Percentiles rank a stretch among this genome's conserved stretches.
Evolutionary conservation across 805 yeast species (phyloP).

Genomic region (Candida takata): DNA sequence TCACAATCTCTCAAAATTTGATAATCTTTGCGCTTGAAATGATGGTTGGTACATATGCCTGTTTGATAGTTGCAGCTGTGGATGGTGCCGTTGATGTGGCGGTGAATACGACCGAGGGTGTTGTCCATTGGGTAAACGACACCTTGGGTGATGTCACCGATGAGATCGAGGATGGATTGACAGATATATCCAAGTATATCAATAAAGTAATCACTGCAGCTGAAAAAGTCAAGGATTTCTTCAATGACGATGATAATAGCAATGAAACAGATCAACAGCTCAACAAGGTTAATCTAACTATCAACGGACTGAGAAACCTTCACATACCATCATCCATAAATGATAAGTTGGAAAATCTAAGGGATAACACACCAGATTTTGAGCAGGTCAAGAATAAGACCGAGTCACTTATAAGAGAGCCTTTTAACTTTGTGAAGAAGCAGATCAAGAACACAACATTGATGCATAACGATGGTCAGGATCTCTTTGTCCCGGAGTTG

Average conservation of each 20-base stretch:
- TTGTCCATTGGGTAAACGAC: slow-evolving; percentile 53
- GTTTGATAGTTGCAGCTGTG: slow-evolving; percentile 68
- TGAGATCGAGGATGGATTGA: slow-evolving; percentile 61
- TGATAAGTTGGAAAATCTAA: slow-evolving; percentile 43
- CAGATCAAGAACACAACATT: slow-evolving; percentile 31
- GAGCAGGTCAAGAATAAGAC: slow-evolving; percentile 56
- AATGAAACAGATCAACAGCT: slow-evolving; percentile 26
- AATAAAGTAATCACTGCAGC: slow-evolving; percentile 48
- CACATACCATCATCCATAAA: slow-evolving; percentile 63
- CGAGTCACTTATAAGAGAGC: slow-evolving; percentile 43
- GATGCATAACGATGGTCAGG: slow-evolving; percentile 8
- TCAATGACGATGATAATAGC: slow-evolving; percentile 36
- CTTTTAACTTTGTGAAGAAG: slow-evolving; percentile 45
- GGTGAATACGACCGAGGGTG: slow-evolving; percentile 58
- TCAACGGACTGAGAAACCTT: slow-evolving; percentile 47
- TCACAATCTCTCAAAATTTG: slow-evolving; percentile 53
- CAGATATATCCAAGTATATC: slow-evolving; percentile 49
- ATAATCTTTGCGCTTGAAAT: slow-evolving; percentile 62
- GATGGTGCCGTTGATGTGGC: slow-evolving; percentile 70
- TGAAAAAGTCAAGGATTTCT: slow-evolving; percentile 46
- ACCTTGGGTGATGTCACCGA: slow-evolving; percentile 48
- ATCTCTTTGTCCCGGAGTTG: slow-evolving; percentile 36
- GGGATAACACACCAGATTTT: slow-evolving; percentile 56
- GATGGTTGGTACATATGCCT: slow-evolving; percentile 80
- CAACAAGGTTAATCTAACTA: slow-evolving; percentile 49